Percentiles rank a stretch among this genome's conserved stretches.
phyloP scores from a whole-genome alignment of 139 green algal species.

The Mychonastes homosphaera region DNA sequence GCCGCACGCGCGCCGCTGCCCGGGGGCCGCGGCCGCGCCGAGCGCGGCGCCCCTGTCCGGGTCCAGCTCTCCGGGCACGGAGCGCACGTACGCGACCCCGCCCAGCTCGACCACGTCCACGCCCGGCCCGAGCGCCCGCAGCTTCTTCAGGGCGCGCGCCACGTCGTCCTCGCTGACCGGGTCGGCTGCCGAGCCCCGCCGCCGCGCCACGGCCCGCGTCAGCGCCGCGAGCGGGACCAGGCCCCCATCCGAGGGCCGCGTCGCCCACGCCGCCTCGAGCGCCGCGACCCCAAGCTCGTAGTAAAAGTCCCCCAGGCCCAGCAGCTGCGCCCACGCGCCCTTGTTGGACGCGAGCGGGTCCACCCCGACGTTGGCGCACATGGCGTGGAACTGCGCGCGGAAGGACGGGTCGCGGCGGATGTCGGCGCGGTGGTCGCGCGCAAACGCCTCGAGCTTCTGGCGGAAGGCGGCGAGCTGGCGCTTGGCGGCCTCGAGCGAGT shows the following conservation, averaged over 20 bases:
- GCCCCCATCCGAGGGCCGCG: conserved; percentile 60
- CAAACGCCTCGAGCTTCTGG: conserved; percentile 76
- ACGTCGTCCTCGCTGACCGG: conserved; percentile 62
- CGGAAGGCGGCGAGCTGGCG: conserved; percentile 45
- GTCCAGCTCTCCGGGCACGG: conserved; percentile 71
- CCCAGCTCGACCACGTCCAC: conserved; percentile 60
- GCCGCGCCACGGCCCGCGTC: conserved; percentile 19
- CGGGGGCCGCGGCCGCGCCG: conserved; percentile 31
- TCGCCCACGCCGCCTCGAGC: conserved; percentile 70
- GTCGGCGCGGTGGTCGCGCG: conserved; percentile 76
- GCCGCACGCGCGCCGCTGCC: neutral
- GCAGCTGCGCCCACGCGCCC: conserved; percentile 74
- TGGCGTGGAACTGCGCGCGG: conserved; percentile 84
- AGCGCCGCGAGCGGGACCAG: conserved; percentile 55
- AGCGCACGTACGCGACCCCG: conserved; percentile 41
- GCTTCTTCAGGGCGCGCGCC: conserved; percentile 61
- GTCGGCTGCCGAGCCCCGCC: conserved; percentile 43
- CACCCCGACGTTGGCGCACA: conserved; percentile 91
- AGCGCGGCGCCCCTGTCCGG: conserved; percentile 69
- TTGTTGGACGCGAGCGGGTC: conserved; percentile 94
- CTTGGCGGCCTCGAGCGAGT: conserved; percentile 57
- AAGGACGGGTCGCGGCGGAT: conserved; percentile 82
- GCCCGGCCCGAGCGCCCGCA: conserved; percentile 58
- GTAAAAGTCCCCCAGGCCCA: conserved; percentile 93
- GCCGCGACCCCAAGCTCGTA: conserved; percentile 89